Conservation (phyloP, 495 filamentous ascomycete genomes). For the Aspergillus avenaceus region DNA sequence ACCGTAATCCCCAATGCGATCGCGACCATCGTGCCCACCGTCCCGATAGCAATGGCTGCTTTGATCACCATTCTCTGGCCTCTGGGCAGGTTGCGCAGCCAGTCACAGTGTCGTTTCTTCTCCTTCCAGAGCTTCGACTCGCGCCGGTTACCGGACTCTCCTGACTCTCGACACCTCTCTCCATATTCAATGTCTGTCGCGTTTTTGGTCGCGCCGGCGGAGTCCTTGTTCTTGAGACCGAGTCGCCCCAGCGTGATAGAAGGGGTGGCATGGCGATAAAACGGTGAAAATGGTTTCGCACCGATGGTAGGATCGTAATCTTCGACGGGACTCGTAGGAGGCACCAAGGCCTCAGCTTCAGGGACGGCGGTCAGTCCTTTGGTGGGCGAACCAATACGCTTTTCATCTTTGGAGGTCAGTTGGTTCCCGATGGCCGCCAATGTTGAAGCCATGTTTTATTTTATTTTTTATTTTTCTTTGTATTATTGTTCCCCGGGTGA, state of each 20-base stretch:
- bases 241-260: conserved; percentile 44
- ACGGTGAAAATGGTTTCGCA: conserved; percentile 54
- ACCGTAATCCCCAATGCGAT: conserved; percentile 60
- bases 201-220: conserved; percentile 14
- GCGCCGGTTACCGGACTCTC: conserved; percentile 12
- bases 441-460: no score
- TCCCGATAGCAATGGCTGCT: conserved; percentile 49
- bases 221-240: conserved; percentile 33
- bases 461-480: no score
- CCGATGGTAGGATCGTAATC: conserved; percentile 41
- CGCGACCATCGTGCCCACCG: conserved; percentile 56
- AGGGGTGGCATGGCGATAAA: conserved; percentile 53
- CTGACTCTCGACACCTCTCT: neutral
- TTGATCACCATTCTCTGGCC: conserved; percentile 50
- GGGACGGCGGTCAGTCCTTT: neutral
- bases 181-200: conserved; percentile 27
- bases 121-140: conserved; percentile 41
- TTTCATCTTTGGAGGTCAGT: neutral
- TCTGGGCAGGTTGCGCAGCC: conserved; percentile 37
- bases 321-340: neutral
- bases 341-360: neutral
- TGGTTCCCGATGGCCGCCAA: neutral
- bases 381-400: neutral
- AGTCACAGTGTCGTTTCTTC: conserved; percentile 29
- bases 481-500: no score